Evolutionary conservation across 2,329 filamentous ascomycete genomes (phyloP).

Genomic region (Madurella fahalii): DNA sequence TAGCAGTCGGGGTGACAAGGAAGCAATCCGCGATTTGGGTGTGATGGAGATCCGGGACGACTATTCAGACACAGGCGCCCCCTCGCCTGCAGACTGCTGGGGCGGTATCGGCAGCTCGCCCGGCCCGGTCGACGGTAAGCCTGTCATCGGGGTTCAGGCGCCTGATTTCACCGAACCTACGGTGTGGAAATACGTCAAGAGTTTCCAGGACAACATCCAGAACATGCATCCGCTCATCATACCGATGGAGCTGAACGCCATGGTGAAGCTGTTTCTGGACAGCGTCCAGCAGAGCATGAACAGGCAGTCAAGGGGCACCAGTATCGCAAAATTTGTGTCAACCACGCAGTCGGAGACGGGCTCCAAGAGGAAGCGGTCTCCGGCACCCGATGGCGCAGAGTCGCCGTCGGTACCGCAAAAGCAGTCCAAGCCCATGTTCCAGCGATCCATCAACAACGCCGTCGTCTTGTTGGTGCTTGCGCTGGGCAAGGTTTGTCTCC

Average conservation of each 20-base stretch:
- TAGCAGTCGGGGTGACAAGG: slow-evolving; percentile 46
- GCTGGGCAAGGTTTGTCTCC: slow-evolving; percentile 73
- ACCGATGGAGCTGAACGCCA: slow-evolving; percentile 47
- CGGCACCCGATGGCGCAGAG: slow-evolving; percentile 36
- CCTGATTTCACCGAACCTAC: slow-evolving; percentile 51
- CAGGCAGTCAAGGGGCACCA: slow-evolving; percentile 20
- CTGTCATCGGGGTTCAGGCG: slow-evolving; percentile 42
- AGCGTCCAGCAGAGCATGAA: slow-evolving; percentile 37
- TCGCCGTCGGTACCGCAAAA: slow-evolving; percentile 32
- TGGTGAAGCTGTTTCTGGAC: slow-evolving; percentile 51
- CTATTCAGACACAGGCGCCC: slow-evolving; percentile 43
- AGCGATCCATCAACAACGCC: slow-evolving; percentile 70
- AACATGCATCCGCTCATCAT: slow-evolving; percentile 63
- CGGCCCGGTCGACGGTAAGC: slow-evolving; percentile 34
- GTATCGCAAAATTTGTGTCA: slow-evolving; percentile 22
- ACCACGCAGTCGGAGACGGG: slow-evolving; percentile 28
- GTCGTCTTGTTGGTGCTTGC: slow-evolving; percentile 80
- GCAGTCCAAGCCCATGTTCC: slow-evolving; percentile 46
- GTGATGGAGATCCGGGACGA: slow-evolving; percentile 40
- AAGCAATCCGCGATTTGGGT: slow-evolving; percentile 35
- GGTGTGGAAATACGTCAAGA: slow-evolving; percentile 51
- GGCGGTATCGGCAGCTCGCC: slow-evolving; percentile 53
- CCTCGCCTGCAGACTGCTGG: slow-evolving; percentile 56
- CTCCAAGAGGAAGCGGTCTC: slow-evolving; percentile 55
- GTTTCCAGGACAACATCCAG: slow-evolving; percentile 58